Percentiles rank a stretch among this genome's conserved stretches.
phyloP scores from a whole-genome alignment of 2,329 filamentous ascomycete genomes.

The Fusarium sp. region DNA sequence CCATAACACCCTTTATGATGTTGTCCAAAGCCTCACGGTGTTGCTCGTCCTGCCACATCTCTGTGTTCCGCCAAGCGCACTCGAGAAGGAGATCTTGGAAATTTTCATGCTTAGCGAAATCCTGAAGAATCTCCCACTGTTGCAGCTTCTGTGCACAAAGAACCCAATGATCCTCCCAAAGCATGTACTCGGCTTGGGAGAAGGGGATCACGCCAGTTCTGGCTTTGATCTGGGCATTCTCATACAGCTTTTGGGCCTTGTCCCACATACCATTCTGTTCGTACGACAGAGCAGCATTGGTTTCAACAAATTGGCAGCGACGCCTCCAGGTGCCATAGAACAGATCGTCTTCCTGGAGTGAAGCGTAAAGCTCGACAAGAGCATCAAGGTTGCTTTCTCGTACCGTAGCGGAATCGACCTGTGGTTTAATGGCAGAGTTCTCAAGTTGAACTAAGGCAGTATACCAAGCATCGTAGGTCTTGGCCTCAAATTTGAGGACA shows the following conservation, averaged over 20 bases:
- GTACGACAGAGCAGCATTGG: constrained; percentile 94
- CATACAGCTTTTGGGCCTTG: constrained; percentile 96
- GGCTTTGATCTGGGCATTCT: constrained; percentile 96
- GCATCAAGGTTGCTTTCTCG: constrained; percentile 96
- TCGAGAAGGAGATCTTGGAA: constrained; percentile 96
- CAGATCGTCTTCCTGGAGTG: constrained; percentile 91
- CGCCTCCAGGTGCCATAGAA: constrained; percentile 98
- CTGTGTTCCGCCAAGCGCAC: constrained; percentile 93
- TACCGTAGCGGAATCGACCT: constrained; percentile 83
- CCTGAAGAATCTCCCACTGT: constrained; percentile 97
- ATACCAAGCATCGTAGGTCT: constrained; percentile 97
- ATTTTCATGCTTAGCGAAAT: constrained; percentile 99
- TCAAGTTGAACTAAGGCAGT: constrained; percentile 92
- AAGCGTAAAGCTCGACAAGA: constrained; percentile 90
- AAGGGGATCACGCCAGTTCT: constrained; percentile 96
- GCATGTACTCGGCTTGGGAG: constrained; percentile 95
- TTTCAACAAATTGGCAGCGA: constrained; percentile 95
- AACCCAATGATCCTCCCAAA: constrained; percentile 99
- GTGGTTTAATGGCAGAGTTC: constrained; percentile 83
- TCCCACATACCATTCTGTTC: constrained; percentile 99
- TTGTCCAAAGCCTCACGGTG: constrained; percentile 90
- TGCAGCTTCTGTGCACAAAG: constrained; percentile 97
- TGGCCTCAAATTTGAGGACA: constrained; percentile 93
- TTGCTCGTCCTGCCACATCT: constrained; percentile 89
- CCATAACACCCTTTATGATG: constrained; percentile 96